Evolutionary conservation across 768 basidiomycete species (phyloP).

Genomic region (Suillus cothurnatus): DNA sequence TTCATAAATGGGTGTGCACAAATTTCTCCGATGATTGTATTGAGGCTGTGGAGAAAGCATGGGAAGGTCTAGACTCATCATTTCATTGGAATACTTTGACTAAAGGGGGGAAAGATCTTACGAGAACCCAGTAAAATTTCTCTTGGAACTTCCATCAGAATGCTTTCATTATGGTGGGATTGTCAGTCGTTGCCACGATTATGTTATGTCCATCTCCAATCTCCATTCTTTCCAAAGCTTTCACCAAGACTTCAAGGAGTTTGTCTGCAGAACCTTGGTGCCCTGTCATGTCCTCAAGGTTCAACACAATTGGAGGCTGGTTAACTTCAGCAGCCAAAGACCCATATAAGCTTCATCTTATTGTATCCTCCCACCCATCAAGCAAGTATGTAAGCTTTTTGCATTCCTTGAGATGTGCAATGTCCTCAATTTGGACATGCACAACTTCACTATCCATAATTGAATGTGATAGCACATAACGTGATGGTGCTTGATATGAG

Average conservation of each 20-base stretch:
- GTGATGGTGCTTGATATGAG: slow-evolving; percentile 24
- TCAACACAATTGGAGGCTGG: slow-evolving; percentile 24
- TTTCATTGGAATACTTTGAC: slow-evolving; percentile 19
- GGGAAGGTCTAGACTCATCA: slow-evolving; percentile 26
- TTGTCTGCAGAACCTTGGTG: slow-evolving; percentile 25
- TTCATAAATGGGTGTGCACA: slow-evolving; percentile 25
- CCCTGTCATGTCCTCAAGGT: slow-evolving; percentile 27
- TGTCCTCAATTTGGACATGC: slow-evolving; percentile 22
- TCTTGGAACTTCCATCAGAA: slow-evolving; percentile 19
- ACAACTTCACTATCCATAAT: slow-evolving; percentile 25
- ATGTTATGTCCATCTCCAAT: slow-evolving; percentile 18
- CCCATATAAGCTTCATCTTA: slow-evolving; percentile 28
- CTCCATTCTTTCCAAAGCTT: slow-evolving; percentile 9
- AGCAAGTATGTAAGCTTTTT: slow-evolving; percentile 27
- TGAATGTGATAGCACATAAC: slow-evolving; percentile 25
- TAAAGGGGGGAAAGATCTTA: background rate
- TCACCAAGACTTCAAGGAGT: slow-evolving; percentile 11
- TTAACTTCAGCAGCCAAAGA: slow-evolving; percentile 24
- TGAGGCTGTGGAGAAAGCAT: slow-evolving; percentile 35
- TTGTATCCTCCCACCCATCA: slow-evolving; percentile 36
- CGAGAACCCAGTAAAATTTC: too few relatives aligned
- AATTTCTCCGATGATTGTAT: slow-evolving; percentile 34
- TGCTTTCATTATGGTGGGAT: slow-evolving; percentile 32
- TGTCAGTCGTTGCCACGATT: slow-evolving; percentile 32
- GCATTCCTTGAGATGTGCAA: slow-evolving; percentile 13